A percentile compares a stretch with the other conserved stretches of the same genome.
phyloP scores from a whole-genome alignment of 306 rosid genomes.

The Elaeagnus macrophylla region DNA sequence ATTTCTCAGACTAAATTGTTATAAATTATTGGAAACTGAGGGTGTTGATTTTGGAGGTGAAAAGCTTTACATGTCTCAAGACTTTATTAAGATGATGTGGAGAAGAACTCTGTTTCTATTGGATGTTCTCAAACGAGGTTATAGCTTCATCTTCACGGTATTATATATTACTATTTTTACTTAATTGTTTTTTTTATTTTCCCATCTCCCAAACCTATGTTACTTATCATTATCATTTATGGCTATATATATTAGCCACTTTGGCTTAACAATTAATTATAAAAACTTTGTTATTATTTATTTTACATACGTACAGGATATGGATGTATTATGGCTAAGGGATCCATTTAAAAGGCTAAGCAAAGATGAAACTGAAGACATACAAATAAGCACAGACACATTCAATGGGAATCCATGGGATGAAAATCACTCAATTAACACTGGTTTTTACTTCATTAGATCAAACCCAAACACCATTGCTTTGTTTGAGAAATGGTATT shows the following conservation, averaged over 20 bases:
- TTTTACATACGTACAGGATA: slow-evolving; percentile 46
- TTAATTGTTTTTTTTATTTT: too few relatives aligned
- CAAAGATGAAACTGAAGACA: slow-evolving; percentile 41
- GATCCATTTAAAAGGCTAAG: slow-evolving; percentile 53
- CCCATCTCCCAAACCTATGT: too few relatives aligned
- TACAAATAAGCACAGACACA: slow-evolving; percentile 54
- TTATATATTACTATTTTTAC: not conserved
- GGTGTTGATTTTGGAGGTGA: slow-evolving; percentile 52
- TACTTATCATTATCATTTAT: too few relatives aligned
- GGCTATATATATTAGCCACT: too few relatives aligned
- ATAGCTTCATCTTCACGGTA: slow-evolving; percentile 65
- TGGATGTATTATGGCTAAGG: slow-evolving; percentile 80
- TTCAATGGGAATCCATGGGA: slow-evolving; percentile 46
- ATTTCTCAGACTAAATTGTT: slow-evolving; percentile 46
- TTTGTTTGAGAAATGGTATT: slow-evolving; percentile 57
- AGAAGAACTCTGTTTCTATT: slow-evolving; percentile 43
- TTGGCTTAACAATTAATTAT: too few relatives aligned
- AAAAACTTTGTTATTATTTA: too few relatives aligned
- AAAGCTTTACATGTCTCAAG: slow-evolving; percentile 58
- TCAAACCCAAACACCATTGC: slow-evolving; percentile 62
- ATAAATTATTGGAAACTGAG: slow-evolving; percentile 39
- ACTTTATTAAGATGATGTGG: slow-evolving; percentile 84
- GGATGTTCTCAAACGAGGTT: slow-evolving; percentile 66
- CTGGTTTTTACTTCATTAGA: slow-evolving; percentile 57
- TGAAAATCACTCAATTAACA: slow-evolving; percentile 37